phyloP scores from a whole-genome alignment of 129 eudicot genomes.

The Sambucus nigra region DNA sequence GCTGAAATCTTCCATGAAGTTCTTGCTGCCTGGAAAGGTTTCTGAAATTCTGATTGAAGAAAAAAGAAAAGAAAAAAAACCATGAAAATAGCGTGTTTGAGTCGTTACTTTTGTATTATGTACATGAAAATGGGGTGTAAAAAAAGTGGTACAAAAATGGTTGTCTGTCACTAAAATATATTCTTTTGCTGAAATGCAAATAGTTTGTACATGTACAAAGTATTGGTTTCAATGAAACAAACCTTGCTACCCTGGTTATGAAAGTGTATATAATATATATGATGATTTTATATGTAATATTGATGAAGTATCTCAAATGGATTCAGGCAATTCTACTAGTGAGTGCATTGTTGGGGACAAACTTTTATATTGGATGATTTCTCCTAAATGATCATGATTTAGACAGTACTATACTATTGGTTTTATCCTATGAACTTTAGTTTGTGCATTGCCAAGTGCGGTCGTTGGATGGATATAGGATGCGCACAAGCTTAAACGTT shows the following conservation, averaged over 20 bases:
- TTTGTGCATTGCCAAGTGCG: too few relatives aligned
- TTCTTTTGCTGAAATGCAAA: slow-evolving; percentile 23
- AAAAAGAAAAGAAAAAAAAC: neutral
- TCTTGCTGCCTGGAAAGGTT: slow-evolving; percentile 93
- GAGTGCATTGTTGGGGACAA: too few relatives aligned
- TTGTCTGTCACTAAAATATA: slow-evolving; percentile 6
- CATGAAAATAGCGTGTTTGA: neutral
- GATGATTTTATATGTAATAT: too few relatives aligned
- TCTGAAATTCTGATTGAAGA: slow-evolving; percentile 29
- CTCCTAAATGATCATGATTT: neutral
- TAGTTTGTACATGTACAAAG: slow-evolving; percentile 32
- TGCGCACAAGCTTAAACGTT: too few relatives aligned
- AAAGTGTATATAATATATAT: neutral
- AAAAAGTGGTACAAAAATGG: slow-evolving; percentile 29
- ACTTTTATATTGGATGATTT: neutral
- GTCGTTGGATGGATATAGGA: too few relatives aligned
- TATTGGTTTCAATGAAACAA: slow-evolving; percentile 21
- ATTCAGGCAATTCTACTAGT: too few relatives aligned
- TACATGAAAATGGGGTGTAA: slow-evolving; percentile 16
- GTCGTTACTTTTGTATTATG: slow-evolving; percentile 17
- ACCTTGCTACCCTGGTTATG: neutral
- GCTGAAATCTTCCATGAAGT: slow-evolving; percentile 75
- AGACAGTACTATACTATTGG: too few relatives aligned
- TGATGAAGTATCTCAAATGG: too few relatives aligned
- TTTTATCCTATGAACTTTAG: too few relatives aligned